Evolutionary conservation across 805 yeast species (phyloP), one percentile per base, ranked within the genome.

Genomic region (Cephaloascus fragrans): DNA sequence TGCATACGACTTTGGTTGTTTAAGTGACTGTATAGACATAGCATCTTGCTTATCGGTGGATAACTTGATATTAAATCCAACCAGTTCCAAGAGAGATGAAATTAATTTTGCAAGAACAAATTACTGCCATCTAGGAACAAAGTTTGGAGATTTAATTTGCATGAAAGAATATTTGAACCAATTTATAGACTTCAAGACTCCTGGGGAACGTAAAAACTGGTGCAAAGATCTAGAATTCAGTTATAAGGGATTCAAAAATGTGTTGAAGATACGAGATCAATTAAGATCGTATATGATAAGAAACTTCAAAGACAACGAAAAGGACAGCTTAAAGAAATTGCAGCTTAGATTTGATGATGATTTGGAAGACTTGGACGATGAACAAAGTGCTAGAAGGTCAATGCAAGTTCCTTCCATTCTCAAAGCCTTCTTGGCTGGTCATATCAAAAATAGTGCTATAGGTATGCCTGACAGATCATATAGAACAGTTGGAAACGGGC

Each of bases 391-490:
- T n/a, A 50, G 49, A 40, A 41, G 59, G 15, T 45, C 71, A 33
- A 43, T 76, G 33, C 80, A 80, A 45, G 69, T 75, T 26, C 71
- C 80, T 15, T 50, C 63, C 3, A 69, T 90, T 6, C 62, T 90
- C 40, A 84, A 85, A 55, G 75, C 95, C 19, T 93, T 93, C 57
- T 61, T 93, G 32, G 67, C 70, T 31, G 98, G 99, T 0, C 90
- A 72, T 49, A 72, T 86, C n/a, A 71, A 81, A 36, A 89, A 90
- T 56, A 80, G 96, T 0, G 98, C 98, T 0, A 75, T 93, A 16
- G 95, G 96, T 9, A 76, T 85, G 77, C 96, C 97, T 0, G 97
- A 93, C 57, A 71, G 97, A 51, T 83, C 96, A 3, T 93, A 81
- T 62, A 70, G 94, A 53, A 88, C 97, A 0, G 81, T 88, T 4